Percentiles rank a stretch among this genome's conserved stretches.
These are phyloP conservation scores for Bryum argenteum DNA, from an alignment of 225 moss, liverwort and hornwort species.

Conservation along the genomic window DNA sequence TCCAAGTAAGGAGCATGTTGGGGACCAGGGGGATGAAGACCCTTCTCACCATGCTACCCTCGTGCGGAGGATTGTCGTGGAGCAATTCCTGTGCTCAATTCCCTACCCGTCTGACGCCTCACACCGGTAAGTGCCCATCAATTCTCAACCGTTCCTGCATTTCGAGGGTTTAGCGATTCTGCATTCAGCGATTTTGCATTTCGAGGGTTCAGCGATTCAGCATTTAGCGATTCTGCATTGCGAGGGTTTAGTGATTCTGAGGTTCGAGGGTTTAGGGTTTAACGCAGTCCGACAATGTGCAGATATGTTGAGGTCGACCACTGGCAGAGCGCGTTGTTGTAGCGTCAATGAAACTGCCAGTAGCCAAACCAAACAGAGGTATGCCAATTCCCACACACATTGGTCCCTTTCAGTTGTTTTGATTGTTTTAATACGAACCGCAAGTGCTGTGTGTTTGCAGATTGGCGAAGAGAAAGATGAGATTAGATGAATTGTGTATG, in stretches of 20 bases:
- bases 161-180: neutral
- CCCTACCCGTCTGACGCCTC: conserved; percentile 21
- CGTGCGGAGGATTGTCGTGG: conserved; percentile 29
- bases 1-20: conserved; percentile 30
- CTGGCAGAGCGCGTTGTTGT: conserved; percentile 29
- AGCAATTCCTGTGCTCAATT: conserved; percentile 18
- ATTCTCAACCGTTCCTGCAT: neutral
- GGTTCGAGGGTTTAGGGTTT: neutral
- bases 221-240: neutral
- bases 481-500: conserved; percentile 89
- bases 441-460: conserved; percentile 32
- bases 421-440: neutral
- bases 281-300: conserved; percentile 17
- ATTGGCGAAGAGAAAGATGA: conserved; percentile 65
- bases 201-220: neutral
- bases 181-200: neutral
- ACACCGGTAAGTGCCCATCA: conserved; percentile 30
- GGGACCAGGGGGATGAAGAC: conserved; percentile 44
- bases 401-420: neutral
- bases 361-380: conserved; percentile 44
- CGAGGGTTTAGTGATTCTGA: neutral
- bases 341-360: conserved; percentile 38
- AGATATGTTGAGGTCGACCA: conserved; percentile 29
- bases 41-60: conserved; percentile 36
- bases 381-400: neutral